phyloP scores from a whole-genome alignment of 495 filamentous ascomycete genomes.

The Oleoguttula mirabilis region DNA sequence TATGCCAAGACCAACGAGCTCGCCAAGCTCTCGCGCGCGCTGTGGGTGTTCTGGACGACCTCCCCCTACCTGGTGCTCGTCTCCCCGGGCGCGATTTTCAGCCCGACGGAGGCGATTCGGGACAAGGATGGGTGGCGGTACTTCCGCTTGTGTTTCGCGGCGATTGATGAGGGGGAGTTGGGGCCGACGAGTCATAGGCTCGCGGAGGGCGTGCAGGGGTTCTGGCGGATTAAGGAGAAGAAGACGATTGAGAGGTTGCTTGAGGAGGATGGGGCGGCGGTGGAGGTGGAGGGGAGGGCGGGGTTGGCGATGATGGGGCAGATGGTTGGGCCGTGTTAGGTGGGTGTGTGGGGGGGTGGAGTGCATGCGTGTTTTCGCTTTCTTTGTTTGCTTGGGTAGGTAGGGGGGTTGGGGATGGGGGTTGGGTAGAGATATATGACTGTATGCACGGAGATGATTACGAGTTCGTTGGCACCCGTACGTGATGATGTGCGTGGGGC shows the following conservation, averaged over 20 bases:
- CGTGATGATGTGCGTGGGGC: too few relatives aligned
- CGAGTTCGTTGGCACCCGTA: too few relatives aligned
- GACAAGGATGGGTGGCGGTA: slow-evolving; percentile 48
- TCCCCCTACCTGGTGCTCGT: slow-evolving; percentile 56
- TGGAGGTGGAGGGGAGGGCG: slow-evolving; percentile 11
- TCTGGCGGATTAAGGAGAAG: slow-evolving; percentile 60
- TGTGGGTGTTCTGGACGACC: slow-evolving; percentile 63
- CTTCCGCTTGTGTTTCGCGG: slow-evolving; percentile 76
- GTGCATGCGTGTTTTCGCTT: too few relatives aligned
- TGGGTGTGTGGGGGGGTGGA: too few relatives aligned
- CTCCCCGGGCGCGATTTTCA: slow-evolving; percentile 59
- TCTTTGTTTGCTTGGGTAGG: too few relatives aligned
- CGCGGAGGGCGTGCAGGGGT: slow-evolving; percentile 52
- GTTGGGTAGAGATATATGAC: too few relatives aligned
- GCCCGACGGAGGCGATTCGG: slow-evolving; percentile 45
- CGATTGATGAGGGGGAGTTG: slow-evolving; percentile 58
- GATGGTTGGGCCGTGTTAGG: slow-evolving; percentile 14
- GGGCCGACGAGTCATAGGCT: slow-evolving; percentile 46
- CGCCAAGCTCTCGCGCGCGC: slow-evolving; percentile 40
- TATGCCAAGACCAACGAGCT: slow-evolving; percentile 33
- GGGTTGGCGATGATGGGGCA: slow-evolving; percentile 12
- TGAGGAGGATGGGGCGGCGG: slow-evolving; percentile 26
- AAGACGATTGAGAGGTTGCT: slow-evolving; percentile 48
- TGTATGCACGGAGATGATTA: too few relatives aligned
- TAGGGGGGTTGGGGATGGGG: too few relatives aligned